Evolutionary conservation across 2,329 filamentous ascomycete species (phyloP).

Genomic region (Mycocentrospora acerina): DNA sequence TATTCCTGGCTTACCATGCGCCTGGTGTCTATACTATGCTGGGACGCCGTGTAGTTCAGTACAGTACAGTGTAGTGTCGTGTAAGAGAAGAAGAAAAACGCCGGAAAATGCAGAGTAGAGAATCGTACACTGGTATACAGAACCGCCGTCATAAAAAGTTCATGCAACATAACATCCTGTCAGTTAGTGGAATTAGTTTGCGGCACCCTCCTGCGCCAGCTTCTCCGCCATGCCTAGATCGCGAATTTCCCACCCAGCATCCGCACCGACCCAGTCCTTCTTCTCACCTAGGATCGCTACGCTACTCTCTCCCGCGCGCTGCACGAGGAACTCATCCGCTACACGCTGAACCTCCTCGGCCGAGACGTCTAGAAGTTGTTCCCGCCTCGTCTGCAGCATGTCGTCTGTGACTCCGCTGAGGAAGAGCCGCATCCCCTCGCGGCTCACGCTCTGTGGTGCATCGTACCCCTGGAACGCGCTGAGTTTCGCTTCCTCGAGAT

Average conservation of each 20-base stretch:
- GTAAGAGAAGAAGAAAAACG: too few relatives aligned
- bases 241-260: constrained; percentile 69
- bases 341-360: constrained; percentile 76
- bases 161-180: background rate
- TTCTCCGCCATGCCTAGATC: constrained; percentile 65
- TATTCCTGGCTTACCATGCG: too few relatives aligned
- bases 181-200: constrained; percentile 5
- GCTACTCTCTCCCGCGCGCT: constrained; percentile 63
- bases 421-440: constrained; percentile 85
- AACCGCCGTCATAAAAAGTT: background rate
- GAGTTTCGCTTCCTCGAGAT: constrained; percentile 94
- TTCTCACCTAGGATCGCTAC: constrained; percentile 79
- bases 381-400: constrained; percentile 83
- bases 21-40: too few relatives aligned
- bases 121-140: constrained; percentile 5
- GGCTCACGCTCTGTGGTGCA: constrained; percentile 81
- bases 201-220: constrained; percentile 16
- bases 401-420: constrained; percentile 80
- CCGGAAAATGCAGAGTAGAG: constrained; percentile 6
- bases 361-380: constrained; percentile 83
- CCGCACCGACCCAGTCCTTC: constrained; percentile 68
- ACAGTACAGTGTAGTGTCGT: too few relatives aligned
- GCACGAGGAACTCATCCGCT: constrained; percentile 79
- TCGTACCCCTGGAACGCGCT: constrained; percentile 91
- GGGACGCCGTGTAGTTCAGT: too few relatives aligned